Percentiles rank a stretch among this genome's conserved stretches.
Evolutionary conservation across 805 yeast species (phyloP).

Genomic region (Schwanniomyces polymorphus): DNA sequence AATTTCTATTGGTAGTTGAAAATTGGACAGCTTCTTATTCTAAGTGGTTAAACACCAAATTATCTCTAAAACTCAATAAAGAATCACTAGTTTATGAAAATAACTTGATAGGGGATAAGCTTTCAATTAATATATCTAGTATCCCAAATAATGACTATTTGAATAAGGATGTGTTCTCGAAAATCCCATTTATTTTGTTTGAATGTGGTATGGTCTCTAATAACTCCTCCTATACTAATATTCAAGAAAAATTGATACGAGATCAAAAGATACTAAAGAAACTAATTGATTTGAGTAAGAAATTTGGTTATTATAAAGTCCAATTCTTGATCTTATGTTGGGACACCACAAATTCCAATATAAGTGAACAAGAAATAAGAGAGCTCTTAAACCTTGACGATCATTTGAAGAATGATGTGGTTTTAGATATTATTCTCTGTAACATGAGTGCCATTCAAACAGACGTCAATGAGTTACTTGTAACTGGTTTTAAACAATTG

Average conservation of each 20-base stretch:
- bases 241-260: slow-evolving; percentile 32
- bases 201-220: slow-evolving; percentile 48
- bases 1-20: slow-evolving; percentile 44
- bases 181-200: slow-evolving; percentile 45
- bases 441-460: slow-evolving; percentile 30
- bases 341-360: slow-evolving; percentile 27
- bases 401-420: slow-evolving; percentile 8
- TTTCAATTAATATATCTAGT: slow-evolving; percentile 36
- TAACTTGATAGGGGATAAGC: slow-evolving; percentile 19
- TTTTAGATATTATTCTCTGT: slow-evolving; percentile 25
- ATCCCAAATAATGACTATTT: slow-evolving; percentile 39
- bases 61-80: slow-evolving; percentile 34
- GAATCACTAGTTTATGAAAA: slow-evolving; percentile 26
- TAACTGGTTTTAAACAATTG: slow-evolving; percentile 19
- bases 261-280: slow-evolving; percentile 38
- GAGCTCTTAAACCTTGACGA: slow-evolving; percentile 14
- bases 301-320: slow-evolving; percentile 36
- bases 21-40: slow-evolving; percentile 50
- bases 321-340: slow-evolving; percentile 44
- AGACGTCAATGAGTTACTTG: slow-evolving; percentile 25
- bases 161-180: slow-evolving; percentile 36
- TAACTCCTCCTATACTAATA: slow-evolving; percentile 8
- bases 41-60: slow-evolving; percentile 50
- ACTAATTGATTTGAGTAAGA: slow-evolving; percentile 31
- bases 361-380: slow-evolving; percentile 13